Evolutionary conservation across 495 filamentous ascomycete genomes (phyloP).

Genomic region (Penicillium tannophilum): DNA sequence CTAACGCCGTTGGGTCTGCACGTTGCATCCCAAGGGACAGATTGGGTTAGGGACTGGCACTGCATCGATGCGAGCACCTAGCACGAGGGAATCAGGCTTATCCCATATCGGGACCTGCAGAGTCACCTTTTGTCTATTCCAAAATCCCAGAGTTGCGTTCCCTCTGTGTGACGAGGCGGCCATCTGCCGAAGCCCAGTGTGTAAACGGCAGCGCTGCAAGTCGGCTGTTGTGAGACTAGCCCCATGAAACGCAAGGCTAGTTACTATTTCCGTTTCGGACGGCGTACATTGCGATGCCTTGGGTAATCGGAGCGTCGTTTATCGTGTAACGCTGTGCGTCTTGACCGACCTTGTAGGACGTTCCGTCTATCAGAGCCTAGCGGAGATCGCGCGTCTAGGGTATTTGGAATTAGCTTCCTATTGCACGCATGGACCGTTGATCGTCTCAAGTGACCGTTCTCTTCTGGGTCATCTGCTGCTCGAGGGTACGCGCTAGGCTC

Average conservation of each 20-base stretch:
- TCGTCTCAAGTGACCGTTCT: constrained; percentile 39
- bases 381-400: constrained; percentile 17
- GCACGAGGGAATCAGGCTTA: constrained; percentile 5
- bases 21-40: constrained; percentile 20
- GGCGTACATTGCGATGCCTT: constrained; percentile 15
- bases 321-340: constrained; percentile 20
- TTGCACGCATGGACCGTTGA: constrained; percentile 41
- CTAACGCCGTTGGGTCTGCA: background rate
- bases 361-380: constrained; percentile 9
- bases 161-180: constrained; percentile 14
- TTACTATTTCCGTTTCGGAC: constrained; percentile 17
- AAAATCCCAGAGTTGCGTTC: constrained; percentile 10
- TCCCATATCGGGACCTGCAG: constrained; percentile 10
- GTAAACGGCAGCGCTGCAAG: constrained; percentile 23
- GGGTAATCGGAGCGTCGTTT: constrained; percentile 11
- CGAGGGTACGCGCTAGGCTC: constrained; percentile 13
- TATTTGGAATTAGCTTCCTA: constrained; percentile 15
- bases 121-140: constrained; percentile 16
- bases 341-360: constrained; percentile 22
- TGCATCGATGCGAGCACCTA: constrained; percentile 4
- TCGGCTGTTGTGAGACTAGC: constrained; percentile 27
- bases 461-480: constrained; percentile 38
- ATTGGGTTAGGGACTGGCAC: constrained; percentile 3
- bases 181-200: constrained; percentile 23
- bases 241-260: background rate